Percentiles rank a stretch among this genome's conserved stretches.
phyloP scores from a whole-genome alignment of 768 basidiomycete species.

The Tricholoma hemisulphureum region DNA sequence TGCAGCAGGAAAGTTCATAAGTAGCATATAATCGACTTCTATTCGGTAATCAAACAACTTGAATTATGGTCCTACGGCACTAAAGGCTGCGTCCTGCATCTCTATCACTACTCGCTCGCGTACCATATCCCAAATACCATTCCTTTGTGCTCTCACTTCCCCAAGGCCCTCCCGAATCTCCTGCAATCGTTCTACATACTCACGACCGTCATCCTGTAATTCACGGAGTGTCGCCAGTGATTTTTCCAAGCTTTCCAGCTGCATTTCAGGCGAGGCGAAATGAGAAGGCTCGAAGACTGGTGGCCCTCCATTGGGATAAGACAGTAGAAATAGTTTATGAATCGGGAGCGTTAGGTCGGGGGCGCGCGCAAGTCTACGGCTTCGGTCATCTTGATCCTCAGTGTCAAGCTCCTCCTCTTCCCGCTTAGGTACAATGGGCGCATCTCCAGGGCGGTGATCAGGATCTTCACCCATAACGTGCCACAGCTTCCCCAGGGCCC shows the following conservation, averaged over 20 bases:
- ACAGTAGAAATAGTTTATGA: slow-evolving; percentile 65
- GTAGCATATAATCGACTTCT: background rate
- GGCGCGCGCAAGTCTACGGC: slow-evolving; percentile 49
- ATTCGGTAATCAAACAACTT: background rate
- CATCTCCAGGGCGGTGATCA: slow-evolving; percentile 34
- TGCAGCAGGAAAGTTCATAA: no score
- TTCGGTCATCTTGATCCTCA: slow-evolving; percentile 39
- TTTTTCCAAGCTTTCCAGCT: slow-evolving; percentile 71
- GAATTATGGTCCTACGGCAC: slow-evolving; percentile 27
- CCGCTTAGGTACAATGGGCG: slow-evolving; percentile 60
- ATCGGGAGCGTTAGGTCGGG: slow-evolving; percentile 65
- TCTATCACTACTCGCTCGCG: slow-evolving; percentile 73
- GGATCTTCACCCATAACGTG: slow-evolving; percentile 76
- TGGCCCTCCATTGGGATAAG: slow-evolving; percentile 45
- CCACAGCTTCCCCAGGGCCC: slow-evolving; percentile 79
- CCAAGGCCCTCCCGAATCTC: slow-evolving; percentile 83
- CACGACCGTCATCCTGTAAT: slow-evolving; percentile 81
- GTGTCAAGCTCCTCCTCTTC: slow-evolving; percentile 64
- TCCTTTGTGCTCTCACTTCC: slow-evolving; percentile 67
- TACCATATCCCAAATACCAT: slow-evolving; percentile 74
- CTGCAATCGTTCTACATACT: slow-evolving; percentile 81
- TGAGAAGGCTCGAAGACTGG: slow-evolving; percentile 58
- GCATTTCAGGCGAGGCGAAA: slow-evolving; percentile 63
- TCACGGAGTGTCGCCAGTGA: slow-evolving; percentile 72
- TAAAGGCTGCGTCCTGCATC: slow-evolving; percentile 62